Base-by-base conservation (phyloP, 257 asterid genomes). In the Mitragyna speciosa region DNA sequence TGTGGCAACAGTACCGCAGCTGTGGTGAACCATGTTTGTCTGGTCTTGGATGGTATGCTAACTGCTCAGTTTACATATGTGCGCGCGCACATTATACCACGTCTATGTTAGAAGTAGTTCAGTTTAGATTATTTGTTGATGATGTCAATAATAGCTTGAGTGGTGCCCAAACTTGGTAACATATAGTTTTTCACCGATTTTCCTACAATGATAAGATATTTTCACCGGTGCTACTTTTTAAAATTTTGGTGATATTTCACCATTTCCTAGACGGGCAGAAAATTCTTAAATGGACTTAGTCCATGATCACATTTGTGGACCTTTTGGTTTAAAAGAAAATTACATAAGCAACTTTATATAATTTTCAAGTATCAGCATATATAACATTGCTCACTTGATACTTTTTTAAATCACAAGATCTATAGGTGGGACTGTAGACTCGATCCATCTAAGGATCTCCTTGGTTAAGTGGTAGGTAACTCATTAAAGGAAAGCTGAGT, bases 381-480 rank as follows among this genome's bases (percentile, higher is more conserved):
- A n/a, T n/a, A n/a, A n/a, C n/a, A n/a, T n/a, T n/a, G n/a, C n/a
- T n/a, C n/a, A n/a, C n/a, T n/a, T n/a, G n/a, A n/a, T n/a, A n/a
- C n/a, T n/a, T n/a, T n/a, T n/a, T n/a, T n/a, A n/a, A n/a, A n/a
- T n/a, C n/a, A n/a, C n/a, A n/a, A n/a, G n/a, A n/a, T n/a, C n/a
- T n/a, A n/a, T n/a, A n/a, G n/a, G n/a, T n/a, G n/a, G n/a, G n/a
- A n/a, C n/a, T n/a, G n/a, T n/a, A n/a, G n/a, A n/a, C n/a, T n/a
- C n/a, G n/a, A n/a, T n/a, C n/a, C n/a, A n/a, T n/a, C n/a, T n/a
- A n/a, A n/a, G n/a, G n/a, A n/a, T n/a, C n/a, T n/a, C n/a, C n/a
- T n/a, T n/a, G n/a, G n/a, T n/a, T n/a, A n/a, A n/a, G n/a, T n/a
- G 22, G 72, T 76, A 47, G 72, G 56, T 61, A 47, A 61, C 59